Evolutionary conservation across 345 rosid species (phyloP), one percentile per base, ranked within the genome.

Genomic region (Eucalyptus brandiana): DNA sequence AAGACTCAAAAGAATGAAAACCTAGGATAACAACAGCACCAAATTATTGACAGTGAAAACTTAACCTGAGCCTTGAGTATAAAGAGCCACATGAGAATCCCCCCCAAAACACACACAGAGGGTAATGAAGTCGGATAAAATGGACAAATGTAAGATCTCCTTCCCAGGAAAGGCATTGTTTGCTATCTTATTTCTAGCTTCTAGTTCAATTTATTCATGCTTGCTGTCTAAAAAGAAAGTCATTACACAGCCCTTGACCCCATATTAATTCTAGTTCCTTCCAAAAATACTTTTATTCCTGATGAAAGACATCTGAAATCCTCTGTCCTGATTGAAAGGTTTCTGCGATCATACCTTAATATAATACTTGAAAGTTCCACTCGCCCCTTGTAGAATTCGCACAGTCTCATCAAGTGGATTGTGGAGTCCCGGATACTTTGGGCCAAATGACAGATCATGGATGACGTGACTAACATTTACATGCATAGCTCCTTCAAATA

Each of bases 291-390:
- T 76, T 76, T 76, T 76, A 40, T 76, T 40, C 85, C 85, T 76
- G 47, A 40, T 40, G 85, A 76, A 76, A 76, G 85, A 76, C 85
- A 76, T 37, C 30, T 76, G 47, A 76, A 40, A 40, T 76, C 30
- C 47, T 76, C 47, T 2, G 6, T 6, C 58, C 9, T 12, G 5
- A 86, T 86, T 86, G 60, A 80, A 42, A 80, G 45, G 48, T 49
- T 88, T 40, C 30, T 69, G 49, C 9, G 3, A 49, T 89, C 93
- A 88, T 89, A 96, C 99, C 99, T 98, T 98, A 80, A 98, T 96
- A 92, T 95, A 98, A 91, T 98, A 97, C 90, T 98, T 97, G 95
- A 98, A 98, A 88, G 96, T 95, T 93, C 99, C 99, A 90, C 98
- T 98, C 76, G 96, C 88, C 24, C 92, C 94, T 86, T 91, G 99